phyloP scores from a whole-genome alignment of 306 rosid species.

The Lotus japonicus region DNA sequence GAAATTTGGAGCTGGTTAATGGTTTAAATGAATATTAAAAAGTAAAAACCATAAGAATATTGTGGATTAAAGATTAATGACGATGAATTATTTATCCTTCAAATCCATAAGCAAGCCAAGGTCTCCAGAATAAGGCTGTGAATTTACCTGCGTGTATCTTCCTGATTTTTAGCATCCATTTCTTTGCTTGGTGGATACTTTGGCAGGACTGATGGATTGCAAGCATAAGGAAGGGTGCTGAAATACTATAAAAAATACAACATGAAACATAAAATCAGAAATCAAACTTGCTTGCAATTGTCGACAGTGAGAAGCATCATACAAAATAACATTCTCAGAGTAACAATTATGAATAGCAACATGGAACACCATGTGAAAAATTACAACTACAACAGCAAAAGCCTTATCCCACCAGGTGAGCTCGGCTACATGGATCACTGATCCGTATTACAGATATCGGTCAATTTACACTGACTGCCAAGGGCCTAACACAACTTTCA shows the following conservation, averaged over 20 bases:
- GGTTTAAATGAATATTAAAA: too few species aligned
- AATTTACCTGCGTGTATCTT: constrained; percentile 50
- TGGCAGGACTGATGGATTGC: constrained; percentile 74
- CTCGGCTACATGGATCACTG: too few species aligned
- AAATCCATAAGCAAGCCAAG: neutral
- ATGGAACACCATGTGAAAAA: neutral
- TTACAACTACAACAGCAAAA: neutral
- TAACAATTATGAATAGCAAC: neutral
- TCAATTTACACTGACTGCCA: too few species aligned
- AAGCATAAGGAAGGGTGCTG: constrained; percentile 71
- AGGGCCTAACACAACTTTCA: too few species aligned
- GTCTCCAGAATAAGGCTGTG: neutral
- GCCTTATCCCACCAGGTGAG: too few species aligned
- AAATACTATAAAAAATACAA: constrained; percentile 54
- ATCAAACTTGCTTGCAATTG: neutral
- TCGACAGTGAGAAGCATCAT: neutral
- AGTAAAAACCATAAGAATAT: neutral
- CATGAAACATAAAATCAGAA: constrained; percentile 20
- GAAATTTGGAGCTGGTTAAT: neutral
- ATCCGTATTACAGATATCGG: too few species aligned
- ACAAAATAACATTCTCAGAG: neutral
- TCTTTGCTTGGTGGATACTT: constrained; percentile 94
- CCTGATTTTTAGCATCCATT: constrained; percentile 69
- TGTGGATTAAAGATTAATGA: neutral
- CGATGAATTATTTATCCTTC: neutral